Base-by-base conservation (phyloP, 768 basidiomycete species). In the Serendipita sp. region DNA sequence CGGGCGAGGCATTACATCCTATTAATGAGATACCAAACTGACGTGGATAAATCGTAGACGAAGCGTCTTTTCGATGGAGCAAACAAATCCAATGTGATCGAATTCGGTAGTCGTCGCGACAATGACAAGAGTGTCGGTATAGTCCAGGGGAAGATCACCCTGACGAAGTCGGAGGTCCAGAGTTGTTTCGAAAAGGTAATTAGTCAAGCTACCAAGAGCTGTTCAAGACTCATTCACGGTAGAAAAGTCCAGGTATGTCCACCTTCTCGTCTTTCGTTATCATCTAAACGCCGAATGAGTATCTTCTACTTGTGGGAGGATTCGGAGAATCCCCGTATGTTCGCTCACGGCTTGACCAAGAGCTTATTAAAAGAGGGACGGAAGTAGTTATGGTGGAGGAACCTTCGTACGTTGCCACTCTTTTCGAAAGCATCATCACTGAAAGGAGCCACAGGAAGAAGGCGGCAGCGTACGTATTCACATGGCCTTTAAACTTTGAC, bases 61-160 rank as follows among this genome's bases (percentile, higher is more conserved):
- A 63, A 63, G 45, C 48, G 62, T 3, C 24, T 56, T 2, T 63
- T 63, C 51, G 62, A 63, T 43, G 62, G 62, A n/a, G 20, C 20
- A 16, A 11, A 30, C 13, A 50, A 63, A 9, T 53, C 62, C 4
- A 38, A 24, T 58, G 51, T 63, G n/a, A 58, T 63, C 26, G 28
- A 48, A 20, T 63, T 63, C 24, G 62, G 62, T 20, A 20, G 50
- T 17, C 50, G 26, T 16, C 30, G 62, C 11, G 62, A 63, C 41
- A 63, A 53, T 33, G 62, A 63, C 28, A 48, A 31, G 13, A 26
- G 22, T 20, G 9, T 4, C 28, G 53, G 53, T 7, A 58, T 58
- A 11, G n/a, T 58, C 24, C 22, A 58, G n/a, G 53, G 53, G 9
- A 58, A 31, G 30, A 22, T 58, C 11, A 28, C 31, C 13, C 31